Conservation (phyloP, 202 grass and related monocot species). For the Panicum virgatum region DNA sequence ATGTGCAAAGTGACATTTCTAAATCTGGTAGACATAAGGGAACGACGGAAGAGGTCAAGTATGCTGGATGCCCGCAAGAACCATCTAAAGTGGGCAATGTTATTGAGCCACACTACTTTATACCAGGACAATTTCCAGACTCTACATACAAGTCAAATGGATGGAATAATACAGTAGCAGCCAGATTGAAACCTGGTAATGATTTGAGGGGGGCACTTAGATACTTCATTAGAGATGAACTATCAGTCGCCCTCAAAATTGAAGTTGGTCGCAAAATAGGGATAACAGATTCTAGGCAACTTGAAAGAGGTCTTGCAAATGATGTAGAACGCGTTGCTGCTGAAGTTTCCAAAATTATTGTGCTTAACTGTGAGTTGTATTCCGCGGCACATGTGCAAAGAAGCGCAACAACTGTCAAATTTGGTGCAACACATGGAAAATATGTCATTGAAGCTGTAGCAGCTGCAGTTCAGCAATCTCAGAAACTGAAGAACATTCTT, state of each 20-base stretch:
- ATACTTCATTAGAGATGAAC: slow-evolving; percentile 58
- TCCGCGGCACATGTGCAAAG: slow-evolving; percentile 38
- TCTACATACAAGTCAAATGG: slow-evolving; percentile 34
- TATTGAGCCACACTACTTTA: slow-evolving; percentile 60
- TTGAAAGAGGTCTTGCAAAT: slow-evolving; percentile 56
- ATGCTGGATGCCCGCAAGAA: slow-evolving; percentile 32
- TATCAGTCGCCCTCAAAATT: slow-evolving; percentile 64
- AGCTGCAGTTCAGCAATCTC: slow-evolving; percentile 63
- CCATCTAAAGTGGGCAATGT: slow-evolving; percentile 32
- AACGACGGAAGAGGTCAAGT: slow-evolving; percentile 23
- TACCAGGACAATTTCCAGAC: slow-evolving; percentile 33
- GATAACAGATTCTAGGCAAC: slow-evolving; percentile 43
- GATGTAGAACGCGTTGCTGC: slow-evolving; percentile 65
- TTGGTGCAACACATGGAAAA: slow-evolving; percentile 58
- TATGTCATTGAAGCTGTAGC: slow-evolving; percentile 65
- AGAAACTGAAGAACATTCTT: slow-evolving; percentile 70
- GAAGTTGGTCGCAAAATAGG: slow-evolving; percentile 84
- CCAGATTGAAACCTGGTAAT: slow-evolving; percentile 38
- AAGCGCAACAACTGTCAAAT: slow-evolving; percentile 52
- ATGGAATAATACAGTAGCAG: slow-evolving; percentile 27
- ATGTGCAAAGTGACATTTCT: slow-evolving; percentile 31
- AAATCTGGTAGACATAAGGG: slow-evolving; percentile 28
- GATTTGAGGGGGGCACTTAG: slow-evolving; percentile 51
- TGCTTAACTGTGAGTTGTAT: slow-evolving; percentile 64
- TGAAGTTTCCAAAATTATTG: slow-evolving; percentile 56